Conservation (phyloP, 2,329 filamentous ascomycete species). For the Microdochium bolleyi region DNA sequence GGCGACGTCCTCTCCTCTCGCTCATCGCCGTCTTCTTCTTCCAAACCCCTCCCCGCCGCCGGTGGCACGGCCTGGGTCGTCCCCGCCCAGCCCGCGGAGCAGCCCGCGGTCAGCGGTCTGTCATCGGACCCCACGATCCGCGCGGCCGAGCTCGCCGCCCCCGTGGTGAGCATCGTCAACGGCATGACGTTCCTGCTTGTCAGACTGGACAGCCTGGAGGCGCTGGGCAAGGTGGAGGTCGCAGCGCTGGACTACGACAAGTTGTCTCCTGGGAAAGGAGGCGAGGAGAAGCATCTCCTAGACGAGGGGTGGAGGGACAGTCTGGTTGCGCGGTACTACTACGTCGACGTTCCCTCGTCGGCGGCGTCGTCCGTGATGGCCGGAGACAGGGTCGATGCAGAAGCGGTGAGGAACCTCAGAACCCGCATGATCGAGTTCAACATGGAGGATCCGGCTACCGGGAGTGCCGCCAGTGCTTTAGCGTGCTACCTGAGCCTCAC, state of each 20-base stretch:
- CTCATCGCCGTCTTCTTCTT: background rate
- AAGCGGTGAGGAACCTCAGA: slow-evolving; percentile 28
- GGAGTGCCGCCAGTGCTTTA: slow-evolving; percentile 53
- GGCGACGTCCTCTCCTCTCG: slow-evolving; percentile 14
- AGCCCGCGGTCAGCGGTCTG: slow-evolving; percentile 6
- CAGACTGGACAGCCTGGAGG: slow-evolving; percentile 50
- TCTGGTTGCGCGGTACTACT: slow-evolving; percentile 52
- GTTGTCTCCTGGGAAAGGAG: slow-evolving; percentile 6
- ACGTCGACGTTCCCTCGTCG: slow-evolving; percentile 37
- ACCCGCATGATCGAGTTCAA: slow-evolving; percentile 50
- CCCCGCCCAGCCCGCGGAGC: too few species aligned
- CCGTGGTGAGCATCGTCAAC: slow-evolving; percentile 56
- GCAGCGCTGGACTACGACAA: slow-evolving; percentile 22
- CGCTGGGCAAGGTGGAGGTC: slow-evolving; percentile 35
- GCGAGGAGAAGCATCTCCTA: slow-evolving; percentile 19
- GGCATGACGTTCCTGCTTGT: slow-evolving; percentile 69
- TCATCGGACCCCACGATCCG: slow-evolving; percentile 13
- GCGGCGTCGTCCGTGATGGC: slow-evolving; percentile 14
- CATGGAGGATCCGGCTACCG: slow-evolving; percentile 53
- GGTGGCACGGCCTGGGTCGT: slow-evolving; percentile 1
- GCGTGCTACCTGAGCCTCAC: slow-evolving; percentile 42
- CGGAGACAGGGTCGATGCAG: slow-evolving; percentile 4
- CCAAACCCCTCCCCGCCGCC: too few species aligned
- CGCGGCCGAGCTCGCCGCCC: slow-evolving; percentile 24
- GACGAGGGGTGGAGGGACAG: slow-evolving; percentile 48